Percentiles rank a stretch among this genome's conserved stretches.
phyloP scores from a whole-genome alignment of 768 basidiomycete species.

The Filobasidium floriforme region DNA sequence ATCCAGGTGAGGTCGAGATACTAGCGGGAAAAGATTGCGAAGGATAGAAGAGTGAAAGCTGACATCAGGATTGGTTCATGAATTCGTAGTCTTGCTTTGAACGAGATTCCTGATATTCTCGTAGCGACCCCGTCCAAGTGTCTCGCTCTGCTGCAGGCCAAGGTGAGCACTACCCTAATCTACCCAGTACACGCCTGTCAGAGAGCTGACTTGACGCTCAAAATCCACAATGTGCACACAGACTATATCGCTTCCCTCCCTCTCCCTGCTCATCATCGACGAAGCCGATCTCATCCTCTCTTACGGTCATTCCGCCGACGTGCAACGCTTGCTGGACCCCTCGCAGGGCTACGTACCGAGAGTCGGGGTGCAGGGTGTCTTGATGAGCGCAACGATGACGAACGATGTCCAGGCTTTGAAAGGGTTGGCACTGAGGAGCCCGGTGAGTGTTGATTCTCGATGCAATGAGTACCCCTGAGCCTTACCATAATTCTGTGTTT shows the following conservation, averaged over 20 bases:
- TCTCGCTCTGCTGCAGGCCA: constrained; percentile 61
- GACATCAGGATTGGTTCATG: too few species aligned
- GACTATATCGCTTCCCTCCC: constrained; percentile 58
- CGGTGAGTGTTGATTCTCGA: constrained; percentile 54
- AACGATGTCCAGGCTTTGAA: constrained; percentile 89
- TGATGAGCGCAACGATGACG: constrained; percentile 97
- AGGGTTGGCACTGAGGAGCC: constrained; percentile 74
- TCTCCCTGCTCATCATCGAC: constrained; percentile 88
- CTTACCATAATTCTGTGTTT: too few species aligned
- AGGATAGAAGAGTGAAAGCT: too few species aligned
- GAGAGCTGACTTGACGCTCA: background rate
- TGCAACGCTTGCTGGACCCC: constrained; percentile 56
- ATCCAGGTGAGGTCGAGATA: constrained; percentile 48
- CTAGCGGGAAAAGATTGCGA: too few species aligned
- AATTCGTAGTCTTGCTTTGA: constrained; percentile 44
- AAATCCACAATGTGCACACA: constrained; percentile 33
- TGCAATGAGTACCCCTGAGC: background rate
- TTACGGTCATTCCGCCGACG: constrained; percentile 80
- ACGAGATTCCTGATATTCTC: constrained; percentile 70
- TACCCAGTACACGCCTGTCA: background rate
- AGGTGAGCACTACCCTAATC: constrained; percentile 49
- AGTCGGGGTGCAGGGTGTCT: constrained; percentile 68
- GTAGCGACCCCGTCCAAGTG: constrained; percentile 70
- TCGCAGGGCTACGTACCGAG: constrained; percentile 51
- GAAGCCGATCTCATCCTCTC: constrained; percentile 96